Percentiles rank a stretch among this genome's conserved stretches.
Evolutionary conservation across 768 basidiomycete genomes (phyloP).

Genomic region (Botryobasidium botryosum): DNA sequence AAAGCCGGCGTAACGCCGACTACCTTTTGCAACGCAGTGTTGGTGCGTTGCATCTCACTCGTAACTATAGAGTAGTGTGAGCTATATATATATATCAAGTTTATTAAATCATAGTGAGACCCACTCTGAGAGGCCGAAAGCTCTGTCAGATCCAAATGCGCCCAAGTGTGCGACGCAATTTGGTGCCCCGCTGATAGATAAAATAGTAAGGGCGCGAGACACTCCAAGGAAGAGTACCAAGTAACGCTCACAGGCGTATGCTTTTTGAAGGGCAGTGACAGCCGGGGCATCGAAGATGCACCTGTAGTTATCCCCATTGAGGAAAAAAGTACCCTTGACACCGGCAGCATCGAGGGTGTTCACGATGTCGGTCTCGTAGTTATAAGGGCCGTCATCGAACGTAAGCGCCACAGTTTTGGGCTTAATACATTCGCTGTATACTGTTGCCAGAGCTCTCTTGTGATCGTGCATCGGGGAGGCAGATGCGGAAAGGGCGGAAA

Average conservation of each 20-base stretch:
- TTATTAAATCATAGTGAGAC: neutral
- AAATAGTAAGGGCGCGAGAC: neutral
- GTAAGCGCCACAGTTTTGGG: conserved; percentile 5
- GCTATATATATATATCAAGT: neutral
- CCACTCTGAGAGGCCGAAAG: neutral
- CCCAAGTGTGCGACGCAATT: conserved; percentile 6
- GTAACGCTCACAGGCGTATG: too few species aligned
- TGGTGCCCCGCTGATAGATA: conserved; percentile 3
- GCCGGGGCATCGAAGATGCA: conserved; percentile 10
- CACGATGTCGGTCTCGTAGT: conserved; percentile 6
- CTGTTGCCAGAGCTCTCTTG: neutral
- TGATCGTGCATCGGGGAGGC: neutral
- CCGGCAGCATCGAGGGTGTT: neutral
- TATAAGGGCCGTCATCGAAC: conserved; percentile 13
- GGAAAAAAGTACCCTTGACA: conserved; percentile 10
- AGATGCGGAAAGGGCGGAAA: neutral
- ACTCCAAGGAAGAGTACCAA: too few species aligned
- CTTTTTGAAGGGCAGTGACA: too few species aligned
- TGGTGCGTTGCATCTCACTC: conserved; percentile 1
- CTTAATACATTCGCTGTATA: neutral
- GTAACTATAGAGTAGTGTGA: neutral
- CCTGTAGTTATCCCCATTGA: neutral
- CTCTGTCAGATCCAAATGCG: neutral
- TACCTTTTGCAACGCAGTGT: conserved; percentile 2
- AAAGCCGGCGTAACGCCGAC: conserved; percentile 1